Evolutionary conservation across 2,329 filamentous ascomycete species (phyloP).

Genomic region (Botrytis porri): DNA sequence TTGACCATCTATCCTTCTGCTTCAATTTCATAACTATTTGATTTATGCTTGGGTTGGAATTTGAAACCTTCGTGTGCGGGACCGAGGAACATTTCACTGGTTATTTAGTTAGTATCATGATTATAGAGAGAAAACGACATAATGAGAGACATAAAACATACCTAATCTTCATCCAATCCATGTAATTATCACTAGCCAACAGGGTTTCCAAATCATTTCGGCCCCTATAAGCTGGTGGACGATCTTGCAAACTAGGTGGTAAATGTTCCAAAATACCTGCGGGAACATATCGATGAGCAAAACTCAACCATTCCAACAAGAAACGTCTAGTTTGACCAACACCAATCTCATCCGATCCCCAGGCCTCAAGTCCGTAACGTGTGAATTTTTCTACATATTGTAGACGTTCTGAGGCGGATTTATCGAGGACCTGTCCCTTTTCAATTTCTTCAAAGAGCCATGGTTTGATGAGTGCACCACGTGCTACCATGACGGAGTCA

Average conservation of each 20-base stretch:
- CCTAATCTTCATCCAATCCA: slow-evolving; percentile 99
- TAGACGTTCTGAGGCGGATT: slow-evolving; percentile 83
- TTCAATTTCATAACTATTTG: slow-evolving; percentile 82
- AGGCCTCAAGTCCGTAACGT: slow-evolving; percentile 85
- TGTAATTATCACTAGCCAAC: slow-evolving; percentile 84
- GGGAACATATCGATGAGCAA: slow-evolving; percentile 87
- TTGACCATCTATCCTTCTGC: slow-evolving; percentile 61
- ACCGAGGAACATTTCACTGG: slow-evolving; percentile 94
- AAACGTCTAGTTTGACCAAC: slow-evolving; percentile 89
- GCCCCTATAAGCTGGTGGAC: slow-evolving; percentile 79
- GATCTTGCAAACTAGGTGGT: slow-evolving; percentile 83
- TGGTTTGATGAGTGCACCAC: slow-evolving; percentile 92
- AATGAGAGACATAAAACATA: slow-evolving; percentile 46
- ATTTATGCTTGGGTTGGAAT: slow-evolving; percentile 98
- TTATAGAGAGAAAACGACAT: neutral
- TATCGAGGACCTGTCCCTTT: slow-evolving; percentile 89
- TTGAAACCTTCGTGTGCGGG: slow-evolving; percentile 86
- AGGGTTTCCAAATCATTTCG: slow-evolving; percentile 92
- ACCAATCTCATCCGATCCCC: slow-evolving; percentile 94
- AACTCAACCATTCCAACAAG: slow-evolving; percentile 93
- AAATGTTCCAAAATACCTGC: slow-evolving; percentile 84
- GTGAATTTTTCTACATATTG: slow-evolving; percentile 84
- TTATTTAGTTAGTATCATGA: slow-evolving; percentile 1
- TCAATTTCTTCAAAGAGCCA: slow-evolving; percentile 98
- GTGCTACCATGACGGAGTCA: slow-evolving; percentile 95